Base-by-base conservation (phyloP, 1,284 basidiomycete species). In the Puccinia horiana region DNA sequence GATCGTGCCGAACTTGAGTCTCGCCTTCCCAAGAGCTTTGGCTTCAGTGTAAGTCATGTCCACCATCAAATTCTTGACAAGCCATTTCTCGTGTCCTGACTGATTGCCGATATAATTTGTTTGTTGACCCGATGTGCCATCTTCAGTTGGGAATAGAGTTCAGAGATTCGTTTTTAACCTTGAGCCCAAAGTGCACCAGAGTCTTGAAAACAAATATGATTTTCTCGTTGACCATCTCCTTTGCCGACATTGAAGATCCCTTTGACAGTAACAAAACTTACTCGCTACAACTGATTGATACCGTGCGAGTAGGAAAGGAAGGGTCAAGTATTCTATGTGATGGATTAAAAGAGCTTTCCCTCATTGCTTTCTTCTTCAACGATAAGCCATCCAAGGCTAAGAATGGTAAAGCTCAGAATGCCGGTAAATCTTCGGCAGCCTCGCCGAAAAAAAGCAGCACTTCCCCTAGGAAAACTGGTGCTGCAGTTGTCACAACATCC, bases 241-340 rank as follows among this genome's bases (percentile, higher is more conserved):
- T 98, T 86, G 90, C 91, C 63, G 93, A 94, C 84, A 89, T 98
- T 49, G 88, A 90, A 23, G 93, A 96, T 84, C 90, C 90, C 35
- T 91, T 91, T 80, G 87, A 88, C 84, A 86, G 87, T 81, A 92
- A 92, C 58, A 91, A 93, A 86, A 93, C 92, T 18, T 98, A 98
- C 87, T 91, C 94, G 9, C 88, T 98, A n/a, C 92, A 94, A 77
- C 89, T 98, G 52, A 92, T 92, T 18, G 96, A 98, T 87, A 98
- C 95, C 0, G 90, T 98, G 83, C 92, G 92, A 84, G 88, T 98
- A 70, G 92, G 91, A 52, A 87, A 90, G 61, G 90, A 92, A 79
- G 91, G 91, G 80, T 91, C 92, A 1, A 88, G 90, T 3, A 90
- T 93, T 83, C 89, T 98, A 63, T 96, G 95, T 0, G 92, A 94